Evolutionary conservation across 768 basidiomycete genomes (phyloP).

Genomic region (Suillus subaureus): DNA sequence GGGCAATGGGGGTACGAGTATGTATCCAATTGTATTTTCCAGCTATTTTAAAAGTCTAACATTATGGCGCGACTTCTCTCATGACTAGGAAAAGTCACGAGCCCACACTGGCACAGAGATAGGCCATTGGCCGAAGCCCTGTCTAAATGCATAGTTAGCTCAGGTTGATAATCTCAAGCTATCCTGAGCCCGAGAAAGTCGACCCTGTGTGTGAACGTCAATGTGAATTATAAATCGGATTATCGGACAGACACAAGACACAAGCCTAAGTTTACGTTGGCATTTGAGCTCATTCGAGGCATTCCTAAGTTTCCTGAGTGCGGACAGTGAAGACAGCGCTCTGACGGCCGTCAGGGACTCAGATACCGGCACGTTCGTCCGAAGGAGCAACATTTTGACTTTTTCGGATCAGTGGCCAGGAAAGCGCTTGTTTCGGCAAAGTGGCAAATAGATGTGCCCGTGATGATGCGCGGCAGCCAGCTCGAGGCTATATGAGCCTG

Average conservation of each 20-base stretch:
- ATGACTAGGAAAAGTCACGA: conserved; percentile 2
- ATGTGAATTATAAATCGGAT: neutral
- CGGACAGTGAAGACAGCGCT: neutral
- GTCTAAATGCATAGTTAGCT: neutral
- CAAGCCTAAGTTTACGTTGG: neutral
- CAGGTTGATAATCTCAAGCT: neutral
- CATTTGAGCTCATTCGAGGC: neutral
- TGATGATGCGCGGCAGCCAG: neutral
- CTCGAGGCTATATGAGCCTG: neutral
- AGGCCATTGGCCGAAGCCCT: neutral
- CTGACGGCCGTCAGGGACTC: neutral
- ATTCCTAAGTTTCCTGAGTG: neutral
- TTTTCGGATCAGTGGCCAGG: neutral
- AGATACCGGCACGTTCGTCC: neutral
- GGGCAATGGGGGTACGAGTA: neutral
- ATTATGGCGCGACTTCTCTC: neutral
- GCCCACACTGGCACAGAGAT: neutral
- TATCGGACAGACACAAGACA: neutral
- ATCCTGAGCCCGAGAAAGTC: neutral
- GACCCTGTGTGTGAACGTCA: neutral
- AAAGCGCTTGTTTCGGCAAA: neutral
- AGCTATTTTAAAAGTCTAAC: neutral
- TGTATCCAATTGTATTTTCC: no score
- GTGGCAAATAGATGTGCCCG: neutral
- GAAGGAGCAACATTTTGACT: neutral